phyloP scores from a whole-genome alignment of 768 basidiomycete genomes.

The Wakefieldia striispora region DNA sequence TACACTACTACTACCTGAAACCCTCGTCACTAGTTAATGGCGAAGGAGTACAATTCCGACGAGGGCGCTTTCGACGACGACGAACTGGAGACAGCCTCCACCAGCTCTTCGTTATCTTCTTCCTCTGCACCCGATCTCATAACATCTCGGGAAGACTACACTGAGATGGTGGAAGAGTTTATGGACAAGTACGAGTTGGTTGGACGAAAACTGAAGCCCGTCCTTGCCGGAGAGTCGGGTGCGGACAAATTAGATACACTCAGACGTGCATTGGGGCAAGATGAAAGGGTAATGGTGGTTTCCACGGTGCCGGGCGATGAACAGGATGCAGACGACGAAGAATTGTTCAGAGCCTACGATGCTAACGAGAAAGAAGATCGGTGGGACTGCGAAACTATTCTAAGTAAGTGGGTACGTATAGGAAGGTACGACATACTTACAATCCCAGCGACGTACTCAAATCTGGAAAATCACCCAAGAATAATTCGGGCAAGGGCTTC shows the following conservation, averaged over 20 bases:
- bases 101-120: conserved; percentile 41
- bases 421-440: conserved; percentile 5
- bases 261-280: conserved; percentile 73
- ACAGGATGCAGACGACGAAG: conserved; percentile 42
- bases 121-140: conserved; percentile 72
- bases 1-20: background rate
- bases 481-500: conserved; percentile 69
- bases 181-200: conserved; percentile 87
- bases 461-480: conserved; percentile 94
- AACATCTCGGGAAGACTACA: conserved; percentile 85
- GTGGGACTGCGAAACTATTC: conserved; percentile 97
- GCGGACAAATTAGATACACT: conserved; percentile 79
- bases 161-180: conserved; percentile 90
- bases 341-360: conserved; percentile 39
- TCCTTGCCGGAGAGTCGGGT: conserved; percentile 69
- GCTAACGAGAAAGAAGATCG: conserved; percentile 58
- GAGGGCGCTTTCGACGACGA: conserved; percentile 52
- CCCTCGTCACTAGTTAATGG: conserved; percentile 53
- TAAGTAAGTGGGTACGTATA: conserved; percentile 56
- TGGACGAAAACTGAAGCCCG: conserved; percentile 80
- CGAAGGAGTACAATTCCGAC: conserved; percentile 70
- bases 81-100: conserved; percentile 42
- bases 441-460: conserved; percentile 87
- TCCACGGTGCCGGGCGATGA: conserved; percentile 46
- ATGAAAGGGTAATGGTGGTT: conserved; percentile 51